Base-by-base conservation (phyloP, 163 green algal genomes). In the Scenedesmus sp. region DNA sequence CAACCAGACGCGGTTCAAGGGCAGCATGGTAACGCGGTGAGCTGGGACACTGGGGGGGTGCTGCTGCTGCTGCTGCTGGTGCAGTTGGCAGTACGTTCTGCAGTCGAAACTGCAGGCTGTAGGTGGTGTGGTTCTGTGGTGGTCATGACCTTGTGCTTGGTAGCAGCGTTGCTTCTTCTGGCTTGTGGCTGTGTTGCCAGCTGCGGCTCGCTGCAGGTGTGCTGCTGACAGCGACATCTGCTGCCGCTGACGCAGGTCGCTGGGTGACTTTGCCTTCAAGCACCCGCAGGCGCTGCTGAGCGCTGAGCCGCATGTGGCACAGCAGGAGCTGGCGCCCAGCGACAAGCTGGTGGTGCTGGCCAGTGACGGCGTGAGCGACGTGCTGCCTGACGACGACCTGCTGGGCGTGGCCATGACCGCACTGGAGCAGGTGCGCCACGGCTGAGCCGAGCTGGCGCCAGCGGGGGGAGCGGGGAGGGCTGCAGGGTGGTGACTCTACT, bases 181-280 rank as follows among this genome's bases (percentile, higher is more conserved):
- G n/a, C n/a, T n/a, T 81, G 33, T 81, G 15, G 3, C 12, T n/a
- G 30, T 3, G 59, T 20, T 53, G 78, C 78, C 1, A 56, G 78
- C 20, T 20, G 24, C 18, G 16, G 37, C 16, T 82, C 37, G 18
- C 73, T 18, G 3, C 5, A 35, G 42, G 0, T 56, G 72, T 80
- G 70, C n/a, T 46, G 3, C 9, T 46, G 6, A 37, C n/a, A 42
- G 43, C 68, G 22, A 1, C 15, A 49, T 30, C 35, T 1, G n/a
- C 46, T 65, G 42, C 81, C 33, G 44, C 24, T 42, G 43, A 1
- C 51, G 30, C 65, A 92, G 89, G 37, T 85, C 81, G 0, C 82
- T 92, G 61, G 89, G 89, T 81, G 89, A 92, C 89, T 92, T 92
- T 92, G 81, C 89, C 2, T 92, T 92, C 82, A 92, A 92, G 89